phyloP scores from a whole-genome alignment of 2,329 filamentous ascomycete genomes.

The Coniochaeta ligniaria region DNA sequence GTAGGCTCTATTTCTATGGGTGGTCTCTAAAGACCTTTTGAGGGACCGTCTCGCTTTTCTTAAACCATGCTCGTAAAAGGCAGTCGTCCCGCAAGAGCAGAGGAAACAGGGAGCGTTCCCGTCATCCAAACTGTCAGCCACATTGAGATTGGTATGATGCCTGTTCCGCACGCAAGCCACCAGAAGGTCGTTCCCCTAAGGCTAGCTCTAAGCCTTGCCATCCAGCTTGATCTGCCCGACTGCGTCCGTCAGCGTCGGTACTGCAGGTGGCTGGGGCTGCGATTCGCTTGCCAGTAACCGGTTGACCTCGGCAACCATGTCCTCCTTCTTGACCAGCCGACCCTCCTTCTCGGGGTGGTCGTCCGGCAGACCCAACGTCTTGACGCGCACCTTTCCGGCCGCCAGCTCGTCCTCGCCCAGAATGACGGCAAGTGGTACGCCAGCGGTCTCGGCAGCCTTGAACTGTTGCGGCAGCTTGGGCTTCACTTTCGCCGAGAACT shows the following conservation, averaged over 20 bases:
- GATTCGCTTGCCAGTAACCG: conserved; percentile 9
- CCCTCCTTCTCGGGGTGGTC: conserved; percentile 90
- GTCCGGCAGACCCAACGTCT: conserved; percentile 67
- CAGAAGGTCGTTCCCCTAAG: not conserved
- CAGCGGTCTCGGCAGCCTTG: conserved; percentile 70
- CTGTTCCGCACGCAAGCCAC: not conserved
- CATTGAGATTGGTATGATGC: not conserved
- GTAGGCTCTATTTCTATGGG: not conserved
- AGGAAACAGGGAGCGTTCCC: not conserved
- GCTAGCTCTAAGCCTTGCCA: not conserved
- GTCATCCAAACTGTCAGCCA: not conserved
- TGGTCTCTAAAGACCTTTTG: not conserved
- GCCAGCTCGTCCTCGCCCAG: conserved; percentile 86
- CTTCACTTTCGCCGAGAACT: conserved; percentile 86
- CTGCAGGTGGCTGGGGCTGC: not conserved
- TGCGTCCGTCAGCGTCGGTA: not conserved
- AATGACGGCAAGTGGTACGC: conserved; percentile 80
- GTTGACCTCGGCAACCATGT: conserved; percentile 59
- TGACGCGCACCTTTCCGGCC: conserved; percentile 78
- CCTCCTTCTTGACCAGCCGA: conserved; percentile 58
- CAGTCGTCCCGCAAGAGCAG: not conserved
- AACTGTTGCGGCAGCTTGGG: conserved; percentile 86
- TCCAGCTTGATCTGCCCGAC: not conserved
- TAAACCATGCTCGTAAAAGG: not conserved
- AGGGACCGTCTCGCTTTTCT: not conserved